Evolutionary conservation across 306 rosid genomes (phyloP), one percentile per base, ranked within the genome.

Genomic region (Macrotyloma uniflorum): DNA sequence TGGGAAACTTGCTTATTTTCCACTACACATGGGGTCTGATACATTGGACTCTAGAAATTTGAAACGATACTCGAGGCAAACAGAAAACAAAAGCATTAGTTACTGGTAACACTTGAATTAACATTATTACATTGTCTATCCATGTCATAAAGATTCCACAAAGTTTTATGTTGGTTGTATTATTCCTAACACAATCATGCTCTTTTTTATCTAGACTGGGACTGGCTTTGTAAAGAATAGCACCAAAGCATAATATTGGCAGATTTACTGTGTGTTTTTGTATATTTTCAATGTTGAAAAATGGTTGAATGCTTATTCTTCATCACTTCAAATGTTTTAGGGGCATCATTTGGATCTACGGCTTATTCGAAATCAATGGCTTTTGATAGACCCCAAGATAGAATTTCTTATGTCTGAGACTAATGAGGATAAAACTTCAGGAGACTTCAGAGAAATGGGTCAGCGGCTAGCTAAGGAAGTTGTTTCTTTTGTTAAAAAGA

Each of bases 391-490:
- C 88, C 96, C 98, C 47, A 88, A 84, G 82, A 84, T 86, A 71
- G 91, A 91, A 78, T 88, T 84, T 86, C 94, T 93, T 22, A 91
- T 93, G 98, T 93, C 98, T 1, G 90, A 89, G 88, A 87, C 84
- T 61, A 93, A 93, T 79, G 96, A 93, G 73, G 96, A 93, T 69
- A 93, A 85, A 87, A 93, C 98, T 53, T 88, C 90, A n/a, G 96
- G 94, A 68, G 98, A 93, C 83, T 93, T 93, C 78, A 89, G 96
- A 88, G 93, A 93, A 88, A 93, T 93, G 98, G 98, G 98, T 75
- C 84, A 61, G 53, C 86, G 98, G 85, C 87, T 93, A 74, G 96
- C 98, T 24, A 85, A 88, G 88, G 98, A 93, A 86, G 91, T 93
- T 61, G 46, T 88, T 75, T 84, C 93, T 50, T 93, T 93, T 62